Base-by-base conservation (phyloP, 345 rosid species). In the Bretschneidera sinensis region DNA sequence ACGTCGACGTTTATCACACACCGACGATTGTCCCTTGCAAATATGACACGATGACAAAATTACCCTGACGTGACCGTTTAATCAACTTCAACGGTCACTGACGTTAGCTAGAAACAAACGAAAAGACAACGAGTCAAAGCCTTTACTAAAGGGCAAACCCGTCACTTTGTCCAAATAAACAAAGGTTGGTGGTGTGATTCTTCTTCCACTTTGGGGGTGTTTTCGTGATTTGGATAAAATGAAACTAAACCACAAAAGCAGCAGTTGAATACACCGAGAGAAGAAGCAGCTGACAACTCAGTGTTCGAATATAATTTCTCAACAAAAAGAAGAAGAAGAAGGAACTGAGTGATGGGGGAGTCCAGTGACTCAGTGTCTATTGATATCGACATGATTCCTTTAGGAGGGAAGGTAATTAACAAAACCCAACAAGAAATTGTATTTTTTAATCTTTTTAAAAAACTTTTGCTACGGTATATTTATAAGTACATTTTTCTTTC, bases 291-390 rank as follows among this genome's bases (percentile, higher is more conserved):
- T 56, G 25, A 20, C 22, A 51, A 24, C 45, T 39, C 45, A 75
- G 0, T 76, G 76, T 39, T 5, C 45, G 45, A 39, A 39, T 39
- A 13, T 5, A 39, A 13, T 14, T 39, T 5, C 45, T 39, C 9
- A n/a, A n/a, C 35, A 1, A 13, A 2, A 39, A 14, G 1, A 11
- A 4, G 1, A 13, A 11, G 4, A 4, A 13, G 33, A 43, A 25
- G 45, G 51, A 60, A 55, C 35, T 39, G 74, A 66, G 59, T 62
- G 56, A 80, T 83, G 79, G 83, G 60, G 28, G 82, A 74, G 64
- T 78, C 84, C 19, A 78, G 79, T 43, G 84, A 73, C 74, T 83
- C 82, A 7, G 76, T 83, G 4, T 69, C 76, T 17, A 75, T 83
- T 16, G 80, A 77, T 51, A 72, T 81, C 67, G 82, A 76, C 65